A percentile compares a stretch with the other conserved stretches of the same genome.
These are phyloP conservation scores for Tricholoma bakamatsutake DNA, from an alignment of 768 basidiomycete genomes.

Conservation along the genomic window DNA sequence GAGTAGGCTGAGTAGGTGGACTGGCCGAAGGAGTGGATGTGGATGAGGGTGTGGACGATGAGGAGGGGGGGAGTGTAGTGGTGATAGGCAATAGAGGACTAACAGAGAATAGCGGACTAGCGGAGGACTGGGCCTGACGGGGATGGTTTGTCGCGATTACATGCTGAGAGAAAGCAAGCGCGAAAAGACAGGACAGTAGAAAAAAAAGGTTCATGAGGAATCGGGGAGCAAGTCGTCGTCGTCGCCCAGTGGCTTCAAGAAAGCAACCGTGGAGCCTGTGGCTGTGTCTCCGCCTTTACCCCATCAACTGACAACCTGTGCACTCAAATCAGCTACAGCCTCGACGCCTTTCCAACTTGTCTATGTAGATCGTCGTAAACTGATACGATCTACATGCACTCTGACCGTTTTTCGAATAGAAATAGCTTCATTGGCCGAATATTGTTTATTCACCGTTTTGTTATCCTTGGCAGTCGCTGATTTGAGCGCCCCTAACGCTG, in stretches of 20 bases:
- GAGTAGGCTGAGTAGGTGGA: background rate
- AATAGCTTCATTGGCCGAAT: no score
- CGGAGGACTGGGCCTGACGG: constrained; percentile 4
- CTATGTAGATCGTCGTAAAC: no score
- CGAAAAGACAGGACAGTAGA: constrained; percentile 22
- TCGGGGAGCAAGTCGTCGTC: background rate
- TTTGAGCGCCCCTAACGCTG: no score
- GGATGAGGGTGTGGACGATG: constrained; percentile 4
- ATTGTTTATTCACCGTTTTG: no score
- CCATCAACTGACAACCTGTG: no score
- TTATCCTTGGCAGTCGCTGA: no score
- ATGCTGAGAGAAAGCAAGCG: constrained; percentile 15
- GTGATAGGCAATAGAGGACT: constrained; percentile 10
- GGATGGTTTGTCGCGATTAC: constrained; percentile 13
- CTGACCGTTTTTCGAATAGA: no score
- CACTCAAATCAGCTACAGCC: no score
- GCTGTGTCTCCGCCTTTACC: background rate
- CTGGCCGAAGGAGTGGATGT: constrained; percentile 9
- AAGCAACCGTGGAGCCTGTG: background rate
- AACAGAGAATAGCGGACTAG: constrained; percentile 6
- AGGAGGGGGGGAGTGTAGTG: constrained; percentile 8
- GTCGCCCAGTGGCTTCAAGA: constrained; percentile 1
- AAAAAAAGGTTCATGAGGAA: constrained; percentile 21
- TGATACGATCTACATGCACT: no score
- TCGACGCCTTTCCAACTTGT: no score